A percentile compares a stretch with the other conserved stretches of the same genome.
Evolutionary conservation across 1,284 basidiomycete genomes (phyloP).

Genomic region (Paramarasmius palmivorus): DNA sequence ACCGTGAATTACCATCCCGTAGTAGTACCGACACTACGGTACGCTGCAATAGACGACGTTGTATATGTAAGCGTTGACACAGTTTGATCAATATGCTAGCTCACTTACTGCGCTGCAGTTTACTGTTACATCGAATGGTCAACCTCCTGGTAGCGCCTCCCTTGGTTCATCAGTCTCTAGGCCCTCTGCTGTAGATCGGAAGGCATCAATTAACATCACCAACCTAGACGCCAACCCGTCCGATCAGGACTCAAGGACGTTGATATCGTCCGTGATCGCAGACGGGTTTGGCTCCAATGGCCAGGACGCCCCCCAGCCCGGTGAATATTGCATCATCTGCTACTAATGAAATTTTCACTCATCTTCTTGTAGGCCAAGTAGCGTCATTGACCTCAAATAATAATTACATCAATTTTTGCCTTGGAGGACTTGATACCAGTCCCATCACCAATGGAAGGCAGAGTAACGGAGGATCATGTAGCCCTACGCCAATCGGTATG

Average conservation of each 20-base stretch:
- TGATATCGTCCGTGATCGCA: not conserved
- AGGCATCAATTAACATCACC: not conserved
- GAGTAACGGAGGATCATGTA: not conserved
- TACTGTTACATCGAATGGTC: not conserved
- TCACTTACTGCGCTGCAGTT: not conserved
- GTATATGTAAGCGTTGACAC: not conserved
- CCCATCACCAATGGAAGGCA: not conserved
- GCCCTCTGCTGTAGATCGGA: too few relatives aligned
- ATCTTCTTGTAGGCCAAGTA: conserved; percentile 1
- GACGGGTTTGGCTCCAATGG: not conserved
- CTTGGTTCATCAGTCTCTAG: too few relatives aligned
- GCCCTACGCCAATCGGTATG: too few relatives aligned
- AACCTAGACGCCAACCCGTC: not conserved
- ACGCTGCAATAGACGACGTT: not conserved
- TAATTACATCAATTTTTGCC: conserved; percentile 52
- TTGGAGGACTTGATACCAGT: not conserved
- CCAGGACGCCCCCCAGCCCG: not conserved
- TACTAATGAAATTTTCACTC: not conserved
- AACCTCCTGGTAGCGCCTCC: too few relatives aligned
- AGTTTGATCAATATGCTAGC: not conserved
- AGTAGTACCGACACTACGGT: not conserved
- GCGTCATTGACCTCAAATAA: conserved; percentile 41
- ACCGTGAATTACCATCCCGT: not conserved
- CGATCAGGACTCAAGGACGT: not conserved
- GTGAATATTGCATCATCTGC: not conserved